Conservation (phyloP, 306 rosid genomes). For the Prunus mongolica region DNA sequence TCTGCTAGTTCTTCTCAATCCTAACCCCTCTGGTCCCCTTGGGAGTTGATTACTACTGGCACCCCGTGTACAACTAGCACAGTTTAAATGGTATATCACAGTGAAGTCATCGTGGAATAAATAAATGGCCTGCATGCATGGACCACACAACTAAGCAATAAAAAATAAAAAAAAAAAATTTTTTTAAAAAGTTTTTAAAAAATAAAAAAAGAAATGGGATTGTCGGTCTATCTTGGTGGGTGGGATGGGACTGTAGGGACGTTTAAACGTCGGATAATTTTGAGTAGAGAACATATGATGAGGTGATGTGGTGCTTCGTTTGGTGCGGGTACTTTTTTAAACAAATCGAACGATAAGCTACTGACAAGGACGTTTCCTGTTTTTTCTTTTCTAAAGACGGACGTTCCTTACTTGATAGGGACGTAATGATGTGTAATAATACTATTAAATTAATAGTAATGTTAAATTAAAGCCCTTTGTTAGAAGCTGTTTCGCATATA, state of each 20-base stretch:
- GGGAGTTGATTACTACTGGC: not conserved
- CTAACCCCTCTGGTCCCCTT: not conserved
- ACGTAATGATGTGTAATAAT: too few species aligned
- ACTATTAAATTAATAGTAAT: too few species aligned
- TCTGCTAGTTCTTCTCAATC: not conserved
- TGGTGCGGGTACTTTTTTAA: constrained; percentile 1
- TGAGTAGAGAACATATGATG: constrained; percentile 5
- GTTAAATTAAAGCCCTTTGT: too few species aligned
- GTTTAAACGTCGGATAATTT: constrained; percentile 34
- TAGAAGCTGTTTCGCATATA: too few species aligned
- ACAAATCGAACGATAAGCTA: constrained; percentile 31
- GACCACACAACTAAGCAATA: not conserved
- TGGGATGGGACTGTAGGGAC: not conserved
- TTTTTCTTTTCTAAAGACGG: too few species aligned
- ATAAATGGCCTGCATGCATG: constrained; percentile 1
- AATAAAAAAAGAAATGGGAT: not conserved
- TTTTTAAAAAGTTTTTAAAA: not conserved
- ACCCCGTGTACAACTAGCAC: not conserved
- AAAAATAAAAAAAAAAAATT: not conserved
- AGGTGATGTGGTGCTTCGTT: constrained; percentile 26
- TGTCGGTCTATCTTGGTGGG: constrained; percentile 7
- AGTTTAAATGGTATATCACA: too few species aligned
- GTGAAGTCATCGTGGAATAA: too few species aligned
- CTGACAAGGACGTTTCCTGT: constrained; percentile 5
- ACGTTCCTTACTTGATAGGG: too few species aligned